These are phyloP conservation scores for Bimuria novae-zelandiae DNA, from an alignment of 2,329 filamentous ascomycete genomes.

Conservation along the genomic window DNA sequence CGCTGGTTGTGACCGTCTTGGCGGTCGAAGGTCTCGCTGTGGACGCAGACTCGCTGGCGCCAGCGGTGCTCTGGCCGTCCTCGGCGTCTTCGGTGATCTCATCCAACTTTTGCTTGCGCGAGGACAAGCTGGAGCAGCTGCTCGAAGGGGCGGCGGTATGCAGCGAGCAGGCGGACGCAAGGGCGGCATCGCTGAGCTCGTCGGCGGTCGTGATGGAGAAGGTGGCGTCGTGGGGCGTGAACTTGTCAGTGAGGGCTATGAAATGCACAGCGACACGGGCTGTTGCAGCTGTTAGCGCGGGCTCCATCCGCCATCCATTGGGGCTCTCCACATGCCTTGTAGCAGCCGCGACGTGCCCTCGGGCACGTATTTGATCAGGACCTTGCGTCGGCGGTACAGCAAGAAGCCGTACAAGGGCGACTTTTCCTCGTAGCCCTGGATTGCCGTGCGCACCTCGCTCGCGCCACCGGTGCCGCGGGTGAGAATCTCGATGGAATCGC, in stretches of 20 bases:
- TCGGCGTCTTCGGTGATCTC: constrained; percentile 95
- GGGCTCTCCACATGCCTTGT: constrained; percentile 68
- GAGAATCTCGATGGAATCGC: constrained; percentile 84
- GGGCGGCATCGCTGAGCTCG: constrained; percentile 83
- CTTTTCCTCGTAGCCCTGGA: constrained; percentile 78
- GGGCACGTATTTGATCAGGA: constrained; percentile 90
- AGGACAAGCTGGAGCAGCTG: constrained; percentile 81
- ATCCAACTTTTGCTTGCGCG: constrained; percentile 76
- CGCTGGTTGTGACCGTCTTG: constrained; percentile 28
- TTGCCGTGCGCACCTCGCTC: constrained; percentile 76
- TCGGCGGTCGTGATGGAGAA: constrained; percentile 76
- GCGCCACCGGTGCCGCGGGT: constrained; percentile 80
- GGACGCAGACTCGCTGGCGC: constrained; percentile 23
- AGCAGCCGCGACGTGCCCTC: constrained; percentile 88
- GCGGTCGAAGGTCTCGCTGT: constrained; percentile 27
- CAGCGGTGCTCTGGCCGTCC: constrained; percentile 58
- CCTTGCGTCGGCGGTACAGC: constrained; percentile 85
- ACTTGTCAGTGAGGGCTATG: constrained; percentile 65
- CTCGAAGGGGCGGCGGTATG: constrained; percentile 86
- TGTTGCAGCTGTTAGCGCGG: constrained; percentile 49
- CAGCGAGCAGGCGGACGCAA: constrained; percentile 86
- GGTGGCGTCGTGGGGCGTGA: constrained; percentile 83
- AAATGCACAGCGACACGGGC: constrained; percentile 79
- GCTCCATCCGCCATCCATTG: constrained; percentile 6
- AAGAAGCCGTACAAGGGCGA: constrained; percentile 92